phyloP scores from a whole-genome alignment of 2,329 filamentous ascomycete genomes.

The Fusarium solani-melongenae region DNA sequence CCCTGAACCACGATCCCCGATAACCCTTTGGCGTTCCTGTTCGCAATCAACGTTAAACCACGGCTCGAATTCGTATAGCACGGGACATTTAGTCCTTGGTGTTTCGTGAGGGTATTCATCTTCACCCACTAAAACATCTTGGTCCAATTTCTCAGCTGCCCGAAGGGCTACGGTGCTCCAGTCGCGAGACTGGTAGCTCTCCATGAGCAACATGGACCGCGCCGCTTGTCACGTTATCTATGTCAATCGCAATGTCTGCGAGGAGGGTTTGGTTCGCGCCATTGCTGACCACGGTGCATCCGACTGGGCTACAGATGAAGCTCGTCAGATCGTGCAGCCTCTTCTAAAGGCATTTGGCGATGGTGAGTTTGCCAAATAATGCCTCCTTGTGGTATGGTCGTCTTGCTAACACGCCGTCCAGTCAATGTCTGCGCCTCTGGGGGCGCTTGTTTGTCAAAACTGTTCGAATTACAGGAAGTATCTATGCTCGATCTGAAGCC shows the following conservation, averaged over 20 bases:
- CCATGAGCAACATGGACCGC: slow-evolving; percentile 67
- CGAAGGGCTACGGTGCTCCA: slow-evolving; percentile 66
- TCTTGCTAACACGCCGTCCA: slow-evolving; percentile 46
- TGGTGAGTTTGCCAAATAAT: slow-evolving; percentile 51
- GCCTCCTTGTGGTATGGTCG: slow-evolving; percentile 3
- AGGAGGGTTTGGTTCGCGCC: slow-evolving; percentile 57
- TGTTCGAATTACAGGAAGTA: slow-evolving; percentile 64
- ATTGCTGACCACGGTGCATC: slow-evolving; percentile 31
- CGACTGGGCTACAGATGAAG: slow-evolving; percentile 52
- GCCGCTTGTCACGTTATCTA: slow-evolving; percentile 69
- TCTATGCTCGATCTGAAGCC: slow-evolving; percentile 65
- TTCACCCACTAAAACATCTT: slow-evolving; percentile 25
- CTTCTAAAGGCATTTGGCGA: slow-evolving; percentile 66
- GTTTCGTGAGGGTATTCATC: slow-evolving; percentile 27
- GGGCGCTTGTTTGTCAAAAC: slow-evolving; percentile 62
- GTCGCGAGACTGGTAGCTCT: slow-evolving; percentile 71
- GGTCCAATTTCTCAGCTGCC: slow-evolving; percentile 39
- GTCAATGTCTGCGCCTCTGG: slow-evolving; percentile 67
- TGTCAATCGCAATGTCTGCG: slow-evolving; percentile 64
- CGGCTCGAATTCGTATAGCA: background rate
- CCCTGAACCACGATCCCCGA: slow-evolving; percentile 8
- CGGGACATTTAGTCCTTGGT: slow-evolving; percentile 24
- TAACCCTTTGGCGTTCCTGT: background rate
- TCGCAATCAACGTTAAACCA: background rate
- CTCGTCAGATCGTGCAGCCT: slow-evolving; percentile 60